These are phyloP conservation scores for Kluyveromyces siamensis DNA, from an alignment of 805 yeast genomes.

Conservation along the genomic window DNA sequence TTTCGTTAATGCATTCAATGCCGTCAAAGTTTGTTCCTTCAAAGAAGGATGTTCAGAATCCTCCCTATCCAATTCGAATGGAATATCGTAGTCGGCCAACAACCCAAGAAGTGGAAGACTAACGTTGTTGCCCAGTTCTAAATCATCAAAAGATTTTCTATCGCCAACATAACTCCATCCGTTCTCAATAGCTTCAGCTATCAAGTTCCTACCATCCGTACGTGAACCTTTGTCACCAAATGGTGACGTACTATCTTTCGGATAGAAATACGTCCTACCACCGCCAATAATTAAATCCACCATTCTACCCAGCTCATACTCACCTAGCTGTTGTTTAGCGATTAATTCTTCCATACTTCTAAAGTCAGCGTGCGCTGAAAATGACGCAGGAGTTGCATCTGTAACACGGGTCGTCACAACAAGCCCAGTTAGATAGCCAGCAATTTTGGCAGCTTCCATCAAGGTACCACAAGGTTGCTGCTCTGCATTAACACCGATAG, in stretches of 20 bases:
- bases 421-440: conserved; percentile 77
- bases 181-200: conserved; percentile 47
- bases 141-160: conserved; percentile 48
- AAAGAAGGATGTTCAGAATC: conserved; percentile 57
- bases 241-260: conserved; percentile 28
- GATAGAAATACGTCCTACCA: conserved; percentile 77
- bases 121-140: conserved; percentile 52
- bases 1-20: conserved; percentile 54
- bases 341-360: conserved; percentile 76
- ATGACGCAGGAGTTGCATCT: conserved; percentile 93
- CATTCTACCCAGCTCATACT: conserved; percentile 65
- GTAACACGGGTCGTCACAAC: conserved; percentile 90
- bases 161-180: conserved; percentile 58
- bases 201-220: conserved; percentile 57
- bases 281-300: conserved; percentile 89
- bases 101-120: conserved; percentile 68
- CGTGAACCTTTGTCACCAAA: conserved; percentile 48
- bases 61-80: conserved; percentile 75
- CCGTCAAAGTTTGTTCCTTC: conserved; percentile 69
- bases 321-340: conserved; percentile 81
- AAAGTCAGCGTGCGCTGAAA: conserved; percentile 68
- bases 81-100: conserved; percentile 69
- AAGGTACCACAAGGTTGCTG: conserved; percentile 78
- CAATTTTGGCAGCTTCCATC: conserved; percentile 75
- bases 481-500: conserved; percentile 72